A percentile compares a stretch with the other conserved stretches of the same genome.
Evolutionary conservation across 116 monocot species (phyloP).

Genomic region (Dioscorea cayenensis): DNA sequence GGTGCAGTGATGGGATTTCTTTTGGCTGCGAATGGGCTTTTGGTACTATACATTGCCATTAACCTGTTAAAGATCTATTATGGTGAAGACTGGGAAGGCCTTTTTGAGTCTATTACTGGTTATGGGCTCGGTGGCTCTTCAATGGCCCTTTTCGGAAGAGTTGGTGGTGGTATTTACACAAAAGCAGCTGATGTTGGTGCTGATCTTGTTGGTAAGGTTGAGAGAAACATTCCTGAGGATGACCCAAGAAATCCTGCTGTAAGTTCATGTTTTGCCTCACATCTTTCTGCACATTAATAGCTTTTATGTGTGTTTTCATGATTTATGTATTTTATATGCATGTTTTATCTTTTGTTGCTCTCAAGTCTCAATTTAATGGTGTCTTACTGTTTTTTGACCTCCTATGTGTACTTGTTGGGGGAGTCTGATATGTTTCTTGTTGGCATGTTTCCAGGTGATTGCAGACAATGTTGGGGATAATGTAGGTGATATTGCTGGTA

Average conservation of each 20-base stretch:
- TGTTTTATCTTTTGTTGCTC: no score
- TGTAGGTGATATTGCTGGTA: slow-evolving; percentile 97
- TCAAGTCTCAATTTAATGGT: no score
- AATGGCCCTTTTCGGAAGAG: slow-evolving; percentile 96
- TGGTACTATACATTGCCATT: slow-evolving; percentile 82
- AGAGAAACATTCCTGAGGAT: slow-evolving; percentile 93
- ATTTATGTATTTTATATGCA: no score
- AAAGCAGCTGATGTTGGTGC: slow-evolving; percentile 99
- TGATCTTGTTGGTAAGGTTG: slow-evolving; percentile 94
- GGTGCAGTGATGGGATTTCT: slow-evolving; percentile 93
- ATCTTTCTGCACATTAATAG: background rate
- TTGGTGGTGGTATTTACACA: slow-evolving; percentile 92
- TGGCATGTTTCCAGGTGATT: slow-evolving; percentile 55
- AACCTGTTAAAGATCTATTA: slow-evolving; percentile 86
- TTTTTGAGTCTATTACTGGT: slow-evolving; percentile 90
- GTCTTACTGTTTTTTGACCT: no score
- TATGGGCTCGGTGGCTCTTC: slow-evolving; percentile 97
- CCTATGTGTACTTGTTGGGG: no score
- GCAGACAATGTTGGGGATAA: slow-evolving; percentile 99
- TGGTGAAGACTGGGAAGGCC: slow-evolving; percentile 93
- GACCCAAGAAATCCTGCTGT: slow-evolving; percentile 98
- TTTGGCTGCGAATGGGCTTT: slow-evolving; percentile 76
- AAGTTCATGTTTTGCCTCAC: slow-evolving; percentile 9
- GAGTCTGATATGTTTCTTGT: background rate
- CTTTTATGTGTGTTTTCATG: background rate